Conservation (phyloP, 2,329 filamentous ascomycete species). For the Stromatinia cepivora region DNA sequence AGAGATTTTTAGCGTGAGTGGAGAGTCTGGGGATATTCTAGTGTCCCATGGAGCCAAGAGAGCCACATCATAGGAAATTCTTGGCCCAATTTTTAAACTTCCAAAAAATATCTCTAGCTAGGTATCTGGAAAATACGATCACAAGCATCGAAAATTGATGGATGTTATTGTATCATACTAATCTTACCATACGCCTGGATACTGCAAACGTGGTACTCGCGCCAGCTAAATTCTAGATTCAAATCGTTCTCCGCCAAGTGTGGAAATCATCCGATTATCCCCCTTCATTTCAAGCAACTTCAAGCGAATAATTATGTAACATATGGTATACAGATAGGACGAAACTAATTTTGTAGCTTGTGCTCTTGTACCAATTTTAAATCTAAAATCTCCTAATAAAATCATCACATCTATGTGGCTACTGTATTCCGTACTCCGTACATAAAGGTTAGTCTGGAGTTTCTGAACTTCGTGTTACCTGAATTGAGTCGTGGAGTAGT, state of each 20-base stretch:
- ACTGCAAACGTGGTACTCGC: background rate
- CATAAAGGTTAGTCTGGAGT: background rate
- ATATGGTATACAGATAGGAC: background rate
- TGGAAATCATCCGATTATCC: background rate
- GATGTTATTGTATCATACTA: background rate
- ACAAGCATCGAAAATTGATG: background rate
- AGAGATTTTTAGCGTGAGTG: background rate
- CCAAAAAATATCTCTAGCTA: background rate
- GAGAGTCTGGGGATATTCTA: conserved; percentile 2
- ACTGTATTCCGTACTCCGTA: too few relatives aligned
- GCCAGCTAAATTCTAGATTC: background rate
- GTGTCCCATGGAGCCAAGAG: background rate
- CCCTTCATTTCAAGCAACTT: conserved; percentile 18
- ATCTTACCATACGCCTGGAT: background rate
- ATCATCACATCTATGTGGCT: too few relatives aligned
- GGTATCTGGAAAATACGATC: background rate
- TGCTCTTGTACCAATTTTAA: too few relatives aligned
- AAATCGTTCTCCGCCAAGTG: background rate
- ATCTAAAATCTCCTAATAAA: too few relatives aligned
- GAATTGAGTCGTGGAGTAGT: background rate
- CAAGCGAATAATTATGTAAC: background rate
- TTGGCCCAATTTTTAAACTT: background rate
- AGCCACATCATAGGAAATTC: conserved; percentile 1
- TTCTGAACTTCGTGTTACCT: background rate
- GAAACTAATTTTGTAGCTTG: background rate